phyloP scores from a whole-genome alignment of 257 asterid species.

The Forsythia suspensa region DNA sequence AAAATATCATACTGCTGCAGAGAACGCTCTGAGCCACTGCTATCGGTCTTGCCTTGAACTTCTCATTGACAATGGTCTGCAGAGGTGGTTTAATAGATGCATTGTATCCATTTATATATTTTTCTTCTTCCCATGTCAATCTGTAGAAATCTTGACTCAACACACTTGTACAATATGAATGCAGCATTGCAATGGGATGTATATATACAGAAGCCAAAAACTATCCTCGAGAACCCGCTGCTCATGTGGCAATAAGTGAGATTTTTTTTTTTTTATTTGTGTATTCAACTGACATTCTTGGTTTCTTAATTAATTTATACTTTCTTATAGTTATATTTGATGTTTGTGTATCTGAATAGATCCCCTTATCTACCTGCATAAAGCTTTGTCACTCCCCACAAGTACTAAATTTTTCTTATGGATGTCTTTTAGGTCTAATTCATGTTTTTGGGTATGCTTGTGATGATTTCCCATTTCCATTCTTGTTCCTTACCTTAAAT shows the following conservation, averaged over 20 bases:
- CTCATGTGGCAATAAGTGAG: slow-evolving; percentile 97
- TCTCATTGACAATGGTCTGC: slow-evolving; percentile 45
- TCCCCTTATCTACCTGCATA: slow-evolving; percentile 3
- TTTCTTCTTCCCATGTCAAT: background rate
- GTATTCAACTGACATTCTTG: background rate
- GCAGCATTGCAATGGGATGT: slow-evolving; percentile 96
- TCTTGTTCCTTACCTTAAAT: slow-evolving; percentile 6
- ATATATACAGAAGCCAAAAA: slow-evolving; percentile 90
- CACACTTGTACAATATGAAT: slow-evolving; percentile 26
- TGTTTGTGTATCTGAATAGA: background rate
- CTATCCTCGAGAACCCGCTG: slow-evolving; percentile 99
- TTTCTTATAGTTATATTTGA: background rate
- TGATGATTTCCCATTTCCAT: background rate
- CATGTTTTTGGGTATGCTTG: background rate
- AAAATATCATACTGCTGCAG: slow-evolving; percentile 98
- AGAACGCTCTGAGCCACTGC: slow-evolving; percentile 97
- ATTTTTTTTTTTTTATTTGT: slow-evolving; percentile 3
- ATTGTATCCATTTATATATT: background rate
- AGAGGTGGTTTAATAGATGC: slow-evolving; percentile 1
- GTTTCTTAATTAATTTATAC: background rate
- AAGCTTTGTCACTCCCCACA: background rate
- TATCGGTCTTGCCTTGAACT: slow-evolving; percentile 75
- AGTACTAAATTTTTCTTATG: background rate
- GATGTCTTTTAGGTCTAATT: background rate
- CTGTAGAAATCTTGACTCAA: slow-evolving; percentile 23